Evolutionary conservation across 495 filamentous ascomycete genomes (phyloP).

Genomic region (Rhizodiscina lignyota): DNA sequence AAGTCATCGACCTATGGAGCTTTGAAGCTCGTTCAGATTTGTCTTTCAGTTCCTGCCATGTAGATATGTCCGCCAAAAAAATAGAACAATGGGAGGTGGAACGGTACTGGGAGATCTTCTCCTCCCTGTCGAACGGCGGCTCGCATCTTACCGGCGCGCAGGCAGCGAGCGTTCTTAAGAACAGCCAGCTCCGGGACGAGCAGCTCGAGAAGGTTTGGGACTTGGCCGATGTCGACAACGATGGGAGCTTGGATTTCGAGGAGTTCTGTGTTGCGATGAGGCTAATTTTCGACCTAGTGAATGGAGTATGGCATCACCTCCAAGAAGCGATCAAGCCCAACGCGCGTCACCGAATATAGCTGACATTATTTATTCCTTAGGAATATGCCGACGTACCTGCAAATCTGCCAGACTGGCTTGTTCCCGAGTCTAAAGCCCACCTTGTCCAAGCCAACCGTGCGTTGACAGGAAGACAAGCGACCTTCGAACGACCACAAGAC

Average conservation of each 20-base stretch:
- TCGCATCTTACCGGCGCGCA: constrained; percentile 76
- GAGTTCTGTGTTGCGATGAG: constrained; percentile 99
- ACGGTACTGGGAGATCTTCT: constrained; percentile 98
- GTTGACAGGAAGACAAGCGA: constrained; percentile 51
- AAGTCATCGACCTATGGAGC: too few relatives aligned
- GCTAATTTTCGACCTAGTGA: constrained; percentile 89
- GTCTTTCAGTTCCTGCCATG: too few relatives aligned
- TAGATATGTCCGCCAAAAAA: constrained; percentile 49
- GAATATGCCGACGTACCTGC: constrained; percentile 75
- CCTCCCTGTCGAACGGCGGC: constrained; percentile 65
- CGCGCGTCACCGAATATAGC: too few relatives aligned
- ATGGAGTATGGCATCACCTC: constrained; percentile 48
- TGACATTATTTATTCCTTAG: constrained; percentile 25
- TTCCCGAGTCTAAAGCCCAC: constrained; percentile 92
- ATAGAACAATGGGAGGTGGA: constrained; percentile 95
- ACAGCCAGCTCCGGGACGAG: constrained; percentile 80
- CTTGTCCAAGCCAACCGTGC: constrained; percentile 81
- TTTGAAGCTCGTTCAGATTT: too few relatives aligned
- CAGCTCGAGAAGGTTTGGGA: constrained; percentile 97
- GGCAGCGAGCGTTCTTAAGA: constrained; percentile 88
- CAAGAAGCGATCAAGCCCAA: too few relatives aligned
- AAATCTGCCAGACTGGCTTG: constrained; percentile 81
- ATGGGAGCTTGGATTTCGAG: constrained; percentile 95
- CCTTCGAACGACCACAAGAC: constrained; percentile 63
- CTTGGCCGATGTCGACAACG: constrained; percentile 87